Conservation (phyloP, 495 filamentous ascomycete species). For the Aeminium ludgeri region DNA sequence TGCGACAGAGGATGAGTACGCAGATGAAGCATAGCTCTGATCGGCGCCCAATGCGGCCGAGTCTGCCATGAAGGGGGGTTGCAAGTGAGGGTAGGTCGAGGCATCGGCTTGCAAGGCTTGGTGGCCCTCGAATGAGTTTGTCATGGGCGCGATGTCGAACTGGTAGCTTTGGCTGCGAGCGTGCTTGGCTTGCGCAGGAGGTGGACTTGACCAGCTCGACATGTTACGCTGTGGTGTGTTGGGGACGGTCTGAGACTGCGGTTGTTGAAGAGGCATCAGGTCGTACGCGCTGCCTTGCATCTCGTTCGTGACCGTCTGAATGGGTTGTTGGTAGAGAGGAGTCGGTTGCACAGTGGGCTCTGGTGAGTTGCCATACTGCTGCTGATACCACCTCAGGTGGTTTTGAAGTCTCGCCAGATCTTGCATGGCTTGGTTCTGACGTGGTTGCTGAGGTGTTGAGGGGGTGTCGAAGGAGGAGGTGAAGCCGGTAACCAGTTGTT, state of each 20-base stretch:
- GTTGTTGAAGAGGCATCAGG: background rate
- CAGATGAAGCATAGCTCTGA: conserved; percentile 9
- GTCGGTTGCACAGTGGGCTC: too few relatives aligned
- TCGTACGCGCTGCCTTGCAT: too few relatives aligned
- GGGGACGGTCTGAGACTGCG: conserved; percentile 4
- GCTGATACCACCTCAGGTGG: conserved; percentile 21
- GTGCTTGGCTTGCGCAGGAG: conserved; percentile 10
- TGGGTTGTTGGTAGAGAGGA: too few relatives aligned
- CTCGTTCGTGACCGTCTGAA: too few relatives aligned
- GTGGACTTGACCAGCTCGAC: conserved; percentile 9
- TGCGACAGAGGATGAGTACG: conserved; percentile 10
- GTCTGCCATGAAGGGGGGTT: background rate
- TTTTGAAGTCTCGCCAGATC: conserved; percentile 24
- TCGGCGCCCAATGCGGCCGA: conserved; percentile 1
- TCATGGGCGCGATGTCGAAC: conserved; percentile 32
- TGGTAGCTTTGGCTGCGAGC: conserved; percentile 19
- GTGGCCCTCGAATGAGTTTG: conserved; percentile 13
- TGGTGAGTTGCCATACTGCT: conserved; percentile 5
- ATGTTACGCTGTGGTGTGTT: conserved; percentile 13
- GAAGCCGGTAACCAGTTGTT: conserved; percentile 15
- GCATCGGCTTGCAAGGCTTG: background rate
- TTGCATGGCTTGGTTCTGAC: conserved; percentile 15
- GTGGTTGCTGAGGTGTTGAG: conserved; percentile 11
- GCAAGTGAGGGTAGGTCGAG: background rate
- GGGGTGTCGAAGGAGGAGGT: conserved; percentile 11